Base-by-base conservation (phyloP, 805 yeast genomes). In the Candida oleophila region DNA sequence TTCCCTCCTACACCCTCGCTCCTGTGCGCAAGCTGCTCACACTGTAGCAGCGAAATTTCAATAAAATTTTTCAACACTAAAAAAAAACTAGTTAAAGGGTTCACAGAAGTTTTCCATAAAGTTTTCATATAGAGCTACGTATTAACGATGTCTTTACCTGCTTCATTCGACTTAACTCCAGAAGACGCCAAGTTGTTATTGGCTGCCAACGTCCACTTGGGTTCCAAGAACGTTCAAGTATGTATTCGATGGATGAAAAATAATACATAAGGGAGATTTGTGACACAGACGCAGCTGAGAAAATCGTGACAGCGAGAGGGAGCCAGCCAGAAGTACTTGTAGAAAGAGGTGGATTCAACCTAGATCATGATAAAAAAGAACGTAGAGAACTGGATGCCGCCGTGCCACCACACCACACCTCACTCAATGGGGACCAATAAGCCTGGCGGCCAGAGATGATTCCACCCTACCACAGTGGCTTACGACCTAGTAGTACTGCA, bases 141-240 rank as follows among this genome's bases (percentile, higher is more conserved):
- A 54, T 48, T 53, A 52, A 66, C 55, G 60, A 85, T 85, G 90
- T 84, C 90, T 69, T 80, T 83, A 77, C 91, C 92, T 75, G 89
- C 87, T 78, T 80, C 89, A 69, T 84, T 86, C 78, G 89, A 85
- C 76, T 85, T 88, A 78, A 89, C 97, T 76, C 89, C 90, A 77
- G 97, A 89, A 81, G 97, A 91, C 80, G 96, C 96, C 81, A 94
- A 94, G 84, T 88, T 92, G 76, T 84, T 94, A 79, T 86, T 94
- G 81, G 98, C 99, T 76, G 99, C 99, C 76, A 92, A 92, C 89
- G 89, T 85, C 70, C 99, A 94, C 84, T 87, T 94, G 76, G 99
- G 99, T 78, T 85, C 98, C 76, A 94, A 94, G 89, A 94, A 94
- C 89, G 96, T 92, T 77, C 97, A 91, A 83, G 96, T 87, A 85